Evolutionary conservation across 208 protist genomes (phyloP), one percentile per base, ranked within the genome.

Genomic region (Leptomonas pyrrhocoris): DNA sequence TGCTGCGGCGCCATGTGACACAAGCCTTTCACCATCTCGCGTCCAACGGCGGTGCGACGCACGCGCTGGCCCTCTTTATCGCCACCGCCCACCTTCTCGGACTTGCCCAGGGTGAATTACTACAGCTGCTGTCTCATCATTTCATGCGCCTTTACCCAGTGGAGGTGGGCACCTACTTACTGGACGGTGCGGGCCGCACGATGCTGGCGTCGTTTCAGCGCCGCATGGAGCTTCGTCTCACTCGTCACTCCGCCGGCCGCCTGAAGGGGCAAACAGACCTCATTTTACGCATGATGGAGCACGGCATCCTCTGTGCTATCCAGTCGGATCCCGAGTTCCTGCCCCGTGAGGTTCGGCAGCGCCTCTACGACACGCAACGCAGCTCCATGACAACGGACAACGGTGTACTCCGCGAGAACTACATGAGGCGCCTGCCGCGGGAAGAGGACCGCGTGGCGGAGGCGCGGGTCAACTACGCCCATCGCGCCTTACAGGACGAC

Each of bases 41-140:
- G 34, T 50, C 19, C 21, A 48, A 28, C 45, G 69, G 59, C 11
- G 18, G 21, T 7, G 16, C 36, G 8, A 48, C 9, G 11, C 34
- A 68, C 50, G 54, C 51, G 6, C 61, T 75, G 3, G 5, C 30
- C 4, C 69, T 75, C 19, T 68, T 75, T 25, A 75, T 53, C 6
- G 0, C 28, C 19, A 75, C 69, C 0, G 54, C 69, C 2, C 69
- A 62, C 45, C 54, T 60, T 19, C 19, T 75, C 18, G 31, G 2
- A 0, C 30, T 75, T 0, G 5, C 18, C 6, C 43, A 13, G 9
- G 7, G 11, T 6, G 46, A 31, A 9, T 0, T 75, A 6, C 1
- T 13, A 6, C 4, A 34, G 25, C 6, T 68, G 28, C 51, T 75
- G 21, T 6, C 6, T 2, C 23, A 2, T 30, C 54, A 64, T 53